Evolutionary conservation across 2,329 filamentous ascomycete genomes (phyloP), one percentile per base, ranked within the genome.

Genomic region (Trichoderma pleuroti): DNA sequence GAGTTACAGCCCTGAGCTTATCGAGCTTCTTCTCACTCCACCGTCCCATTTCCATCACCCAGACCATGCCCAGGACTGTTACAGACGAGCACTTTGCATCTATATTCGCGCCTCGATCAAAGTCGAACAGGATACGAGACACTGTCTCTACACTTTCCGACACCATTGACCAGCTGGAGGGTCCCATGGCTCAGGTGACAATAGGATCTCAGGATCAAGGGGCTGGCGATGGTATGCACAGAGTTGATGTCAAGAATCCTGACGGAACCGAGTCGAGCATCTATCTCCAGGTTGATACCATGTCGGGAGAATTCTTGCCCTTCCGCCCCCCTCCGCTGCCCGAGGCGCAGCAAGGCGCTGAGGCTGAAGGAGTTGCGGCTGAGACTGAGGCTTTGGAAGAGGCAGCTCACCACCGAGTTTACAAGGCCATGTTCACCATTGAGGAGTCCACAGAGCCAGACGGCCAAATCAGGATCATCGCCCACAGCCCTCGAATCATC

Each of bases 1-100:
- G 26, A 52, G 16, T 32, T 73, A 6, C 74, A 98, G 96, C 97
- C 78, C 87, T 98, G 72, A 91, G 92, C 73, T 86, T 97, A 59
- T 96, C 95, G 9, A 92, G 92, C 72, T 98, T 99, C 86, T 98
- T 98, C 85, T 97, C 94, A 73, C 91, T 97, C 74, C 93, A 99
- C 82, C 91, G 96, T 72, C 96, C 96, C 59, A 95, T 99, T 77
- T 97, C 93, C 69, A 89, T 98, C 74, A 94, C 91, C 63, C 90
- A 91, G 76, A 91, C 91, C 75, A 91, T 97, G 78, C 96, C 92
- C 70, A 90, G 88, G 76, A 84, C 87, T 24, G 87, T 94, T 59
- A 90, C 88, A 66, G 86, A 91, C 73, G 91, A 92, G 78, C 87
- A 91, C 63, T 98, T 98, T 81, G 91, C 93, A 73, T 87, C 91